Base-by-base conservation (phyloP, 495 filamentous ascomycete genomes). In the Penicillium steckii region DNA sequence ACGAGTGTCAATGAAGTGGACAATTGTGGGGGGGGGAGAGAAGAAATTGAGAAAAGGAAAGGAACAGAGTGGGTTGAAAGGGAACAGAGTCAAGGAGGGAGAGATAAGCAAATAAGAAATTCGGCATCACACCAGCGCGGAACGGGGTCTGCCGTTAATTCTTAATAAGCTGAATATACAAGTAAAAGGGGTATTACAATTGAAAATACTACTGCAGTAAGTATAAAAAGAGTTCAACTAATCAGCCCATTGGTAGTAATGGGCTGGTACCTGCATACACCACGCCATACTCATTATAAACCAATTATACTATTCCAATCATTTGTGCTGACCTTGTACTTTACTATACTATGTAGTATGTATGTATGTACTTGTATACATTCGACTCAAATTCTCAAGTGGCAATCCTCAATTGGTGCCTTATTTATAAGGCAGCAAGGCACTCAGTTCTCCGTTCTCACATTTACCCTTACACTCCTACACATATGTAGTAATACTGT, bases 81-180 rank as follows among this genome's bases (percentile, higher is more conserved):
- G 47, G 33, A 37, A 46, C 9, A 57, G 24, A 43, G 3, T 24
- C 5, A 29, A 47, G 23, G 35, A 40, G 48, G 29, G 40, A 47
- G 57, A 37, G 33, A 15, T n/a, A 32, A 55, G 61, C 55, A 52
- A 64, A 67, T 59, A 55, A 53, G 50, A 67, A 66, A 58, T 56
- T 51, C 44, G 42, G 47, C 55, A 57, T 73, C 72, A 71, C 62
- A 69, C 72, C 72, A 75, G 67, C 55, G 64, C 68, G 72, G 72
- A 73, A 75, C 59, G 42, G 50, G 25, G 19, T 35, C 54, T 57
- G 65, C 72, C 70, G 70, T 59, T 50, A 48, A 13, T 30, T 48
- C 45, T 61, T 61, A 61, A 57, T 61, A 50, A 61, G 58, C 57
- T n/a, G n/a, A n/a, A n/a, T n/a, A n/a, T n/a, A n/a, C n/a, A n/a